These are phyloP conservation scores for Microdochium bolleyi DNA, from an alignment of 2,329 filamentous ascomycete genomes.

Conservation along the genomic window DNA sequence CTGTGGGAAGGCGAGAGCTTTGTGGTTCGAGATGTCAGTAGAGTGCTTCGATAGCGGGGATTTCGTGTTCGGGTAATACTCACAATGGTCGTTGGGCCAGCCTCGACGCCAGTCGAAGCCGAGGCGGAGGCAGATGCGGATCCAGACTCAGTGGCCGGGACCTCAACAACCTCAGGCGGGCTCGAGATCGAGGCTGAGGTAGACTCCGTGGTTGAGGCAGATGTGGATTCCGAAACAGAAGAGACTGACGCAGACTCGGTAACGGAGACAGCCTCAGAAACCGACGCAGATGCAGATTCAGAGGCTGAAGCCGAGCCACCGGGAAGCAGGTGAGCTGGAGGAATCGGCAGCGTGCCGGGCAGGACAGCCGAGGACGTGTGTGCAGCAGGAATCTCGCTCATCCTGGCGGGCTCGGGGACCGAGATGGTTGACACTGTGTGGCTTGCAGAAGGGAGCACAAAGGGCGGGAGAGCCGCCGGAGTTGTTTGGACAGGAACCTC, in stretches of 20 bases:
- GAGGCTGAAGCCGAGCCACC: neutral
- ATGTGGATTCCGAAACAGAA: neutral
- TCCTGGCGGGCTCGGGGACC: neutral
- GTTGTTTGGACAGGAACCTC: neutral
- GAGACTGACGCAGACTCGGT: neutral
- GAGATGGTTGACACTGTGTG: neutral
- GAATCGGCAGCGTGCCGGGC: neutral
- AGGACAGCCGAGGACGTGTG: neutral
- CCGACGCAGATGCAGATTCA: neutral
- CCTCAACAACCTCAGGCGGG: neutral
- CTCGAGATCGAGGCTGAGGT: neutral
- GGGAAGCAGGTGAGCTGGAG: neutral
- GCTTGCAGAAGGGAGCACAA: neutral
- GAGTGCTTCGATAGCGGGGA: neutral
- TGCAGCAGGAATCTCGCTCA: neutral
- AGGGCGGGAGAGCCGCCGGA: neutral
- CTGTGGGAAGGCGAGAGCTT: neutral
- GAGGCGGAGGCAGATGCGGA: neutral
- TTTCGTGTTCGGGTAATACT: neutral
- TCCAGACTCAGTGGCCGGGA: neutral
- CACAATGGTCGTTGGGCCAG: neutral
- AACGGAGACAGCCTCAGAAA: neutral
- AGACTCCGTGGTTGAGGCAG: neutral
- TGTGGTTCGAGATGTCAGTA: neutral
- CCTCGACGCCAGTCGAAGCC: neutral